Evolutionary conservation across 1,284 basidiomycete genomes (phyloP).

Genomic region (Ceratobasidium sp.): DNA sequence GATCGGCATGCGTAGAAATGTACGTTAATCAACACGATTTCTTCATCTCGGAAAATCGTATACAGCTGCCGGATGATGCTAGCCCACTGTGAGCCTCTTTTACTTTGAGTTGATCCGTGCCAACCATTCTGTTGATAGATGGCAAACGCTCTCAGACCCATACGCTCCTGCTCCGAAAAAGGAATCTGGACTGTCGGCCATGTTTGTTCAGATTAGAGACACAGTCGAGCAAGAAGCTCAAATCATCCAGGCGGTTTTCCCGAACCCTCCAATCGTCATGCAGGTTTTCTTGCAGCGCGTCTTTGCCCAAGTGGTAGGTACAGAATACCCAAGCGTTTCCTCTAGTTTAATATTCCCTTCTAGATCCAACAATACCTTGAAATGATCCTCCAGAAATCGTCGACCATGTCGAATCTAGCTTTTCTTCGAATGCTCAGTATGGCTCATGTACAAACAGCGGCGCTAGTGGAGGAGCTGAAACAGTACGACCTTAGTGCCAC

Average conservation of each 20-base stretch:
- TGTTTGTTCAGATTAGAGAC: slow-evolving; percentile 88
- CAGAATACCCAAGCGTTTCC: not conserved
- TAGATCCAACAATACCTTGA: slow-evolving; percentile 97
- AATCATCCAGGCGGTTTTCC: slow-evolving; percentile 98
- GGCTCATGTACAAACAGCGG: slow-evolving; percentile 81
- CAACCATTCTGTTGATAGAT: slow-evolving; percentile 63
- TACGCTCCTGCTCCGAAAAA: slow-evolving; percentile 79
- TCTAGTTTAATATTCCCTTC: not conserved
- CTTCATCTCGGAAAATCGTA: slow-evolving; percentile 88
- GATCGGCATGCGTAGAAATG: slow-evolving; percentile 95
- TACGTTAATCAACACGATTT: slow-evolving; percentile 99
- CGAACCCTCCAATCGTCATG: slow-evolving; percentile 97
- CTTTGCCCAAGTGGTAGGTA: slow-evolving; percentile 93
- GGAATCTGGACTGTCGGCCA: slow-evolving; percentile 81
- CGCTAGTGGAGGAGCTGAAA: slow-evolving; percentile 92
- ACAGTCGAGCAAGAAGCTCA: slow-evolving; percentile 97
- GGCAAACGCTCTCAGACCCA: slow-evolving; percentile 84
- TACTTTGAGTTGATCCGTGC: slow-evolving; percentile 10
- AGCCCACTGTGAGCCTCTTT: slow-evolving; percentile 66
- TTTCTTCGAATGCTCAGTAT: slow-evolving; percentile 93
- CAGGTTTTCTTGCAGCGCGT: slow-evolving; percentile 98
- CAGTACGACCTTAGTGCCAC: slow-evolving; percentile 83
- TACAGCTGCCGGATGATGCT: slow-evolving; percentile 71
- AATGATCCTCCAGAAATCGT: slow-evolving; percentile 78
- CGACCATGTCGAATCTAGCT: slow-evolving; percentile 84